Evolutionary conservation across 108 stramenopile species (phyloP).

Genomic region (Skeletonema menzelii): DNA sequence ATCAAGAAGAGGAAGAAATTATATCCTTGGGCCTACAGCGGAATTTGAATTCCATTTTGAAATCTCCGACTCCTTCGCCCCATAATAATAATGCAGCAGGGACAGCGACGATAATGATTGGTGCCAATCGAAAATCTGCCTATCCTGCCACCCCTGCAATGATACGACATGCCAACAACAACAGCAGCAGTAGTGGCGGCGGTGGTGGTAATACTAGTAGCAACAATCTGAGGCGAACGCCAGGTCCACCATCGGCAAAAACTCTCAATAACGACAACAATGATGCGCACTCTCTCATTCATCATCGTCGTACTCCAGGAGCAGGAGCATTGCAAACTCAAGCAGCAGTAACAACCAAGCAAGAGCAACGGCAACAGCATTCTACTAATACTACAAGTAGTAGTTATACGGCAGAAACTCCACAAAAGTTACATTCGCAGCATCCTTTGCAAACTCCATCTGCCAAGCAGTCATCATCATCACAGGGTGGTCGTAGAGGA

Average conservation of each 20-base stretch:
- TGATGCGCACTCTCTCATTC: neutral
- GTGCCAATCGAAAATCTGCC: constrained; percentile 29
- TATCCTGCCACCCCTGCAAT: constrained; percentile 23
- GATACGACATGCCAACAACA: neutral
- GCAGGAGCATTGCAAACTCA: neutral
- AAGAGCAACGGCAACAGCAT: too few species aligned
- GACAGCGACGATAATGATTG: neutral
- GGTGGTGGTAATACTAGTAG: neutral
- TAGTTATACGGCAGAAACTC: neutral
- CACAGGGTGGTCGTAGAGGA: too few species aligned
- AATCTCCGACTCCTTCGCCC: neutral
- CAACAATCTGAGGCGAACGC: constrained; percentile 9
- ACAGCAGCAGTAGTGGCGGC: neutral
- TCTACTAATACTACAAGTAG: neutral
- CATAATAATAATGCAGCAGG: neutral
- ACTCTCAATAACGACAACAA: neutral
- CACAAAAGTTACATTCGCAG: neutral
- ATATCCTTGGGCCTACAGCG: constrained; percentile 9
- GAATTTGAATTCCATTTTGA: neutral
- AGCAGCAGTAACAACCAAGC: too few species aligned
- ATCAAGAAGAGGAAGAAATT: constrained; percentile 32
- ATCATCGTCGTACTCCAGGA: constrained; percentile 22
- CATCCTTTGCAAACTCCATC: constrained; percentile 1
- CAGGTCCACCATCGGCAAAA: constrained; percentile 5
- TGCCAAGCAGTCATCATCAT: neutral